phyloP scores from a whole-genome alignment of 768 basidiomycete genomes.

The Pleurotus platypus region DNA sequence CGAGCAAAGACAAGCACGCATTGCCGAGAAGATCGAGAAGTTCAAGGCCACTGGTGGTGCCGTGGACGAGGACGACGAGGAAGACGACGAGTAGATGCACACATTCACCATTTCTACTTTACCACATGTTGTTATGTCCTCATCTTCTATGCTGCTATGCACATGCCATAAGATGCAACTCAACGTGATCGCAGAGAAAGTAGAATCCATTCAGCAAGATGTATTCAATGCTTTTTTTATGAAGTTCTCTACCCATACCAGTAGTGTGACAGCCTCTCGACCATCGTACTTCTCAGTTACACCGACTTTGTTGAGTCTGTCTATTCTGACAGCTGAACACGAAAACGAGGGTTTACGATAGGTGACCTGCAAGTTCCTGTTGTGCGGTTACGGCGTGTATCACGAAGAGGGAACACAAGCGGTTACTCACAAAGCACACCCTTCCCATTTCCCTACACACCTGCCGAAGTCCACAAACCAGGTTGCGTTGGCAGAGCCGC shows the following conservation, averaged over 20 bases:
- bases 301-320: conserved; percentile 35
- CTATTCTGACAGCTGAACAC: conserved; percentile 56
- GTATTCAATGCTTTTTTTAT: conserved; percentile 35
- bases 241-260: conserved; percentile 52
- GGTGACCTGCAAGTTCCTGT: conserved; percentile 62
- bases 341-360: conserved; percentile 48
- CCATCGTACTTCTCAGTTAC: conserved; percentile 40
- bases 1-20: conserved; percentile 74
- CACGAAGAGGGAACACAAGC: neutral
- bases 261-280: conserved; percentile 29
- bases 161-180: neutral
- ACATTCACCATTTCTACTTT: conserved; percentile 10
- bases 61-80: conserved; percentile 52
- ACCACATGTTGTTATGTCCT: conserved; percentile 13
- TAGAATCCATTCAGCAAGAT: neutral
- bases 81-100: conserved; percentile 59
- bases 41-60: conserved; percentile 72
- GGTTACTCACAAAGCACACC: conserved; percentile 64
- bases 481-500: conserved; percentile 53
- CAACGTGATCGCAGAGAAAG: neutral
- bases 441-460: conserved; percentile 79
- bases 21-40: conserved; percentile 85
- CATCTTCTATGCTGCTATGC: conserved; percentile 6
- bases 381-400: neutral
- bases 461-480: conserved; percentile 79